Conservation (phyloP, 768 basidiomycete genomes). For the Amanita fuliginea region DNA sequence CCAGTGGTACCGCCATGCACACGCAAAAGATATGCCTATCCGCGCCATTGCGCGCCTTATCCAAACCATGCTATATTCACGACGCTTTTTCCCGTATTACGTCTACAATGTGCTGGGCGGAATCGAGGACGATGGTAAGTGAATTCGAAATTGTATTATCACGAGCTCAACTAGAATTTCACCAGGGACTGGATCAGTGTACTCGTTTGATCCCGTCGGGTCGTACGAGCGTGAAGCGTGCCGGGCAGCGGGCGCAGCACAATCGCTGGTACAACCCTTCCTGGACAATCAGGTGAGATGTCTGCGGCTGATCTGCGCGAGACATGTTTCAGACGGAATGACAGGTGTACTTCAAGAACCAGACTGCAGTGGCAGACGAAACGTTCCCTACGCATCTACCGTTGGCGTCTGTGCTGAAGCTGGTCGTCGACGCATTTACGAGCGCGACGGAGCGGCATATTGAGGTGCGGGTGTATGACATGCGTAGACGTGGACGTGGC, state of each 20-base stretch:
- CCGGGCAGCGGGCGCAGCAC: conserved; percentile 94
- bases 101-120: conserved; percentile 95
- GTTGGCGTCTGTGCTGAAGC: conserved; percentile 62
- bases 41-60: conserved; percentile 95
- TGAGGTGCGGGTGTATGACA: conserved; percentile 44
- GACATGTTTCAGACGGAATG: conserved; percentile 7
- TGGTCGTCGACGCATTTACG: conserved; percentile 95
- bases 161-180: conserved; percentile 8
- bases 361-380: conserved; percentile 59
- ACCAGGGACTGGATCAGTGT: conserved; percentile 88
- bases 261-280: conserved; percentile 92
- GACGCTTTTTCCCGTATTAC: conserved; percentile 98
- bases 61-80: conserved; percentile 94
- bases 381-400: conserved; percentile 77
- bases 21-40: conserved; percentile 95
- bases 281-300: conserved; percentile 88
- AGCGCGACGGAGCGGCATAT: conserved; percentile 98
- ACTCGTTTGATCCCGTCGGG: conserved; percentile 99
- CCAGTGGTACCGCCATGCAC: conserved; percentile 96
- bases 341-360: conserved; percentile 98
- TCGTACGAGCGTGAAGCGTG: conserved; percentile 97
- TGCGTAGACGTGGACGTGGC: not conserved
- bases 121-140: conserved; percentile 91
- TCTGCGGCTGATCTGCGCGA: not conserved
- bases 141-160: conserved; percentile 4